Base-by-base conservation (phyloP, 345 rosid species). In the Carallia pectinifolia region DNA sequence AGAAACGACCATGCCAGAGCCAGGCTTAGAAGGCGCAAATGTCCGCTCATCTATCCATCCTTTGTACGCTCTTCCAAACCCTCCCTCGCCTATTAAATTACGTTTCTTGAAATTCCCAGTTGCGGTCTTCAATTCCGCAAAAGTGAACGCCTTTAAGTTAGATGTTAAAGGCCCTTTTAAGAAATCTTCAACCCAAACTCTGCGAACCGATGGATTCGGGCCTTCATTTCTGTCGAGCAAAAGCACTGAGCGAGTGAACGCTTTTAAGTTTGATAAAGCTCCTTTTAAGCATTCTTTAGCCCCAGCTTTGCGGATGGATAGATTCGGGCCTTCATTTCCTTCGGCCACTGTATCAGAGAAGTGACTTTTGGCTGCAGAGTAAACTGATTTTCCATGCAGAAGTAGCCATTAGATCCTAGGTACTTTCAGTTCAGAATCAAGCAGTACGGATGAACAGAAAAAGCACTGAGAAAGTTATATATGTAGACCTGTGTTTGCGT, bases 1-100 rank as follows among this genome's bases (percentile, higher is more conserved):
- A 58, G 94, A 96, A 66, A 91, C 96, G 33, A 70, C 67, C 79
- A 87, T 84, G 30, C 97, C 97, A 38, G 65, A 67, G 52, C 89
- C 92, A 64, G 62, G 17, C 64, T 78, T 87, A 9, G 92, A 82
- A 18, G 97, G 96, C 31, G 82, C 74, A 1, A 81, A 75, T 58
- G 87, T 84, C 80, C 67, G 86, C 38, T 75, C 88, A 74, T 93
- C 87, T 15, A 93, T 56, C 96, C 94, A 93, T 2, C 98, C 97
- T 81, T 85, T 89, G 79, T 71, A 93, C 58, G 91, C 98, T 68
- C 70, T 85, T 1, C 98, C 96, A 12, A 89, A 89, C 7, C 87
- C 91, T 40, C 96, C 98, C 75, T 88, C 87, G 1, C 96, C 97
- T 80, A 93, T 67, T 72, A 87, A 64, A 70, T 85, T 69, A 44